Base-by-base conservation (phyloP, 1,284 basidiomycete genomes). In the Lignosus rhinocerotis region DNA sequence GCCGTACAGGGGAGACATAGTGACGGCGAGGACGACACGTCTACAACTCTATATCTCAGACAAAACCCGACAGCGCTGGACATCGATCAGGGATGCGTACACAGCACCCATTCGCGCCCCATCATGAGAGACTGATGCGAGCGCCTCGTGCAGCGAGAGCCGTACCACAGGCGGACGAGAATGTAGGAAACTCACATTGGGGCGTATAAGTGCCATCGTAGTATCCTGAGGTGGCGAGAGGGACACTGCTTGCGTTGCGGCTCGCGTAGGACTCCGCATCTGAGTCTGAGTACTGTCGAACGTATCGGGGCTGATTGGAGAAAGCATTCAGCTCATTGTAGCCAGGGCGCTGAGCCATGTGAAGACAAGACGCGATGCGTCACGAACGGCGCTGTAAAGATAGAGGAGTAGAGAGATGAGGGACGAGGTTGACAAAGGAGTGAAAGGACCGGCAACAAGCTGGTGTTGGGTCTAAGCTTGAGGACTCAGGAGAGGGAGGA, bases 181-280 rank as follows among this genome's bases (percentile, higher is more conserved):
- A 30, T 34, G 21, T 19, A 53, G 42, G 53, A 36, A 9, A 71
- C 72, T 64, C 55, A 73, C 72, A 67, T 55, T 71, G 68, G 44
- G 69, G 63, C 42, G 67, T 72, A 45, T 72, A 74, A 65, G 68
- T 63, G 66, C 73, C 67, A 56, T 84, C 80, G 63, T 82, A 80
- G 67, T 77, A 83, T 21, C 72, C 77, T 34, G 76, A 76, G 44
- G 78, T 76, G 59, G 81, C 80, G 58, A 87, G 78, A 53, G 82
- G 80, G 57, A 84, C 80, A 16, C 80, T 80, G 71, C 82, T 84
- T 53, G 79, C 80, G 62, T 82, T 83, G 62, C 81, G 78, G 63
- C 75, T 78, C 60, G 70, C 72, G 72, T 84, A 85, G 63, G 77
- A 78, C 69, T 85, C 83, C 50, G 78, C 76, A 62, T 84, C 80